Conservation (phyloP, 768 basidiomycete species). For the Coprinellus micaceus region DNA sequence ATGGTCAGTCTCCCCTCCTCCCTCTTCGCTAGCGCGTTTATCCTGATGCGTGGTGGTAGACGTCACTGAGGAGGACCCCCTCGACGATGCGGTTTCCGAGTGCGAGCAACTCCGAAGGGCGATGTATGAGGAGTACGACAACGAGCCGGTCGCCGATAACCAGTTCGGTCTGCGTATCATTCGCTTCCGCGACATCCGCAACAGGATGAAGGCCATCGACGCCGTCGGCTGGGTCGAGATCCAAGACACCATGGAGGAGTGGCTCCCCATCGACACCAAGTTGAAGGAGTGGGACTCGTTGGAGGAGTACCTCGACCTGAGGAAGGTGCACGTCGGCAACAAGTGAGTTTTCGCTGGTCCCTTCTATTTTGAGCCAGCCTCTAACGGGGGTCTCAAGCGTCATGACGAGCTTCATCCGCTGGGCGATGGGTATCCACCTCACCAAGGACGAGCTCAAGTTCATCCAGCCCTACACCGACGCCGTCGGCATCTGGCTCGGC, state of each 20-base stretch:
- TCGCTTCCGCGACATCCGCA: neutral
- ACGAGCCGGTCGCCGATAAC: neutral
- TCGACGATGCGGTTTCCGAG: conserved; percentile 1
- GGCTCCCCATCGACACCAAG: neutral
- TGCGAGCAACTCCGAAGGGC: neutral
- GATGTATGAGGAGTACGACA: conserved; percentile 5
- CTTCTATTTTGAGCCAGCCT: too few relatives aligned
- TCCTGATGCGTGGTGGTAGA: neutral
- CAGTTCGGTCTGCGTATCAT: neutral
- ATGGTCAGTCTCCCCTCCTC: neutral
- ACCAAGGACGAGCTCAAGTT: neutral
- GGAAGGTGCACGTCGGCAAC: conserved; percentile 2
- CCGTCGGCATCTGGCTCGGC: neutral
- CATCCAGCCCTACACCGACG: neutral
- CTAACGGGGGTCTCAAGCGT: too few relatives aligned
- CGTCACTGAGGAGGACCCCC: neutral
- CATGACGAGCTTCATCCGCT: conserved; percentile 1
- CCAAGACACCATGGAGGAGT: conserved; percentile 1
- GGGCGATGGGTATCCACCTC: conserved; percentile 1
- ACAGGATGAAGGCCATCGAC: conserved; percentile 5
- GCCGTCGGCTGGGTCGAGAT: neutral
- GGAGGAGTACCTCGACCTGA: conserved; percentile 1
- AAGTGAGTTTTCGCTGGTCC: conserved; percentile 1
- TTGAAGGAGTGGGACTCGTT: neutral
- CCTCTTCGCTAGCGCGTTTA: neutral